These are phyloP conservation scores for Colletotrichum spinosum DNA, from an alignment of 2,329 filamentous ascomycete genomes.

Conservation along the genomic window DNA sequence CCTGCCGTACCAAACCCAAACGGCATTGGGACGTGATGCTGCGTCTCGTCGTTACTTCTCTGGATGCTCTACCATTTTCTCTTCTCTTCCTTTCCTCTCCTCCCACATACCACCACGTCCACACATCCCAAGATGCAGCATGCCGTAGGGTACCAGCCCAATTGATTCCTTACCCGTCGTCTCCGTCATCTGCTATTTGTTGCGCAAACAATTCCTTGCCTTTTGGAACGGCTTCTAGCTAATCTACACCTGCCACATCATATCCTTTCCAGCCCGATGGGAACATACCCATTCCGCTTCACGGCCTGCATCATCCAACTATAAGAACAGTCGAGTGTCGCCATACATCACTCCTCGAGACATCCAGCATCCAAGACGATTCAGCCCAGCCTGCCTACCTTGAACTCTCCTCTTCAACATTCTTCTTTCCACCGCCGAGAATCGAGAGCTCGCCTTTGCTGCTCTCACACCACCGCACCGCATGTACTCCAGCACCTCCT, in stretches of 20 bases:
- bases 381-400: neutral
- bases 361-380: conserved; percentile 16
- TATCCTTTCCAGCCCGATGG: conserved; percentile 36
- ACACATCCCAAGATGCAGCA: conserved; percentile 38
- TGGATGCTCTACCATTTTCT: conserved; percentile 37
- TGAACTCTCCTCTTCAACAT: neutral
- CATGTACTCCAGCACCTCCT: conserved; percentile 36
- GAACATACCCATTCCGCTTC: conserved; percentile 27
- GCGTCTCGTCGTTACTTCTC: conserved; percentile 34
- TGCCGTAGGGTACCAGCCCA: conserved; percentile 39
- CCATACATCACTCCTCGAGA: conserved; percentile 17
- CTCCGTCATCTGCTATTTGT: conserved; percentile 24
- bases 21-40: conserved; percentile 34
- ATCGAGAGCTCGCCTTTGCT: conserved; percentile 5
- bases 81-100: conserved; percentile 29
- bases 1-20: conserved; percentile 37
- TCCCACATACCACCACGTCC: conserved; percentile 26
- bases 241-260: conserved; percentile 38
- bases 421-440: neutral
- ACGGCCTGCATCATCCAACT: conserved; percentile 27
- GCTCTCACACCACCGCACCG: conserved; percentile 18
- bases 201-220: conserved; percentile 33
- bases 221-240: conserved; percentile 33
- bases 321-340: conserved; percentile 35
- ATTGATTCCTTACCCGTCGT: conserved; percentile 35